Evolutionary conservation across 768 basidiomycete species (phyloP), one percentile per base, ranked within the genome.

Genomic region (Kwoniella dendrophila): DNA sequence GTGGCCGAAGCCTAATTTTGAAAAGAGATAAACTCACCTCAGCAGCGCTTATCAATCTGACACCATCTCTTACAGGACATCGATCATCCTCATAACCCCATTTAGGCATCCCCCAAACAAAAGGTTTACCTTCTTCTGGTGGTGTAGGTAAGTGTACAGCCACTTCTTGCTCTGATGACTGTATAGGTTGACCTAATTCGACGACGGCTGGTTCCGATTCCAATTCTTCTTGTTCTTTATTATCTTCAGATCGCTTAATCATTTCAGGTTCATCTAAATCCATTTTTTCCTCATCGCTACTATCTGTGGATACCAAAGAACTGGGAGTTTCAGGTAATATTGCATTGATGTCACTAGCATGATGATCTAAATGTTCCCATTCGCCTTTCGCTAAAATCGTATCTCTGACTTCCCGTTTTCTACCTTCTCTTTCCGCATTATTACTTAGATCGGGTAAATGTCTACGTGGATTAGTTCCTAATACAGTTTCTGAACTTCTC

Each of bases 21-120:
- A 6, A 10, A 22, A 7, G 4, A 27, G 41, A 1, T 18, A 4
- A 16, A 51, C 71, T 47, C 27, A 75, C 73, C 67, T 75, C 74
- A 45, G 73, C 67, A 52, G 65, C 57, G 8, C 66, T 68, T 22
- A 75, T 52, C 22, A 75, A 58, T 20, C 74, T 41, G 14, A 75
- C 74, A 24, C 74, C 74, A 29, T 67, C 64, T 44, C 74, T 36
- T 30, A 75, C 70, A 34, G 71, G 63, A 22, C 62, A 66, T 49
- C 74, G 49, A 41, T 75, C 72, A 10, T 63, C 56, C 48, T 73
- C 74, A 53, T 68, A 66, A 14, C 74, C 74, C 74, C 74, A 75
- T 30, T 65, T 71, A 0, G 71, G 70, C 74, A 75, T 73, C 18
- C 74, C 74, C 74, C 74, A 75, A 2, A 75, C 56, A 34, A 59